Evolutionary conservation across 2,329 filamentous ascomycete genomes (phyloP).

Genomic region (Arthrobotrys musiformis): DNA sequence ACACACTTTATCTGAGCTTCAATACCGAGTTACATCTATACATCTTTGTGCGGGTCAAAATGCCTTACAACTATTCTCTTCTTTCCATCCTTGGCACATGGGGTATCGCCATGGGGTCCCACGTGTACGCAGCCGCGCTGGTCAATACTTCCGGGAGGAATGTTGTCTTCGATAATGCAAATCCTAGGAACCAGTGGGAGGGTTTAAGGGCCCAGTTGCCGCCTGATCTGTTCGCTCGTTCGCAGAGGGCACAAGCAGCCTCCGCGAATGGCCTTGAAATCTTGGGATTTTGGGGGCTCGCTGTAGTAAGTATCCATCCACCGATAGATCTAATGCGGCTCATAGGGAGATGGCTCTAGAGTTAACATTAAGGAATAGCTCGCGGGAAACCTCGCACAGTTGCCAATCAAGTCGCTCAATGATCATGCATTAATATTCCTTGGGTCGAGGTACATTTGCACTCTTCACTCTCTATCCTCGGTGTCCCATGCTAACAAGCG

Average conservation of each 20-base stretch:
- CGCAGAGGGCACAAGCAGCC: slow-evolving; percentile 10
- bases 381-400: slow-evolving; percentile 1
- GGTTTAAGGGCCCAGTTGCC: background rate
- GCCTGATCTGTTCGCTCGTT: background rate
- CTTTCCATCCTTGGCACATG: slow-evolving; percentile 18
- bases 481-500: background rate
- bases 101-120: slow-evolving; percentile 13
- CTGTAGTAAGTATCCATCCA: slow-evolving; percentile 13
- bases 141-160: slow-evolving; percentile 2
- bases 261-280: slow-evolving; percentile 2
- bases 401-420: slow-evolving; percentile 5
- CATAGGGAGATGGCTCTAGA: background rate
- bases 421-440: background rate
- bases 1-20: background rate
- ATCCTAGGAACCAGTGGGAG: slow-evolving; percentile 12
- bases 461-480: background rate
- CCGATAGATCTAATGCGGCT: background rate
- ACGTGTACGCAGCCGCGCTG: background rate
- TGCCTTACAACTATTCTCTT: slow-evolving; percentile 33
- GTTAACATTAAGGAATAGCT: background rate
- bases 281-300: slow-evolving; percentile 9
- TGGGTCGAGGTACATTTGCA: slow-evolving; percentile 5
- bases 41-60: background rate
- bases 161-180: slow-evolving; percentile 12
- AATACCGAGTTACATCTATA: background rate